These are phyloP conservation scores for Bombardia bombarda DNA, from an alignment of 495 filamentous ascomycete species.

Conservation along the genomic window DNA sequence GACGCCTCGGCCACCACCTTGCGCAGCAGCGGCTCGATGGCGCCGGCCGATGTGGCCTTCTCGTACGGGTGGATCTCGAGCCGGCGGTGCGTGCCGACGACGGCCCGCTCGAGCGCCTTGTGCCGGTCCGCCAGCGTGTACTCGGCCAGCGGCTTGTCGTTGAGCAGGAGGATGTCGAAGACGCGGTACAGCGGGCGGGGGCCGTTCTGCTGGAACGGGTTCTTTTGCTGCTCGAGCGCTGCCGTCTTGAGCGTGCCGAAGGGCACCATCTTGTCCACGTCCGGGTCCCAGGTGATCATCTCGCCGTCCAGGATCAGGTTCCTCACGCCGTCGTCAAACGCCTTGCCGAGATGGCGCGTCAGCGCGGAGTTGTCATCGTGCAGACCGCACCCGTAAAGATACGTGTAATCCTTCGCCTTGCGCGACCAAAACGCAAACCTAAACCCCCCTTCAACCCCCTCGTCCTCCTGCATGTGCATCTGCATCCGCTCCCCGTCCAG, in stretches of 20 bases:
- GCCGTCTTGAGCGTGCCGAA: constrained; percentile 95
- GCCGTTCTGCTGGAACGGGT: constrained; percentile 57
- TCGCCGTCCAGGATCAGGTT: constrained; percentile 91
- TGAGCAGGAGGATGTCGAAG: constrained; percentile 88
- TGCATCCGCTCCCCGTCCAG: constrained; percentile 97
- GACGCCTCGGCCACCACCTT: constrained; percentile 80
- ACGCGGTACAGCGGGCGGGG: constrained; percentile 74
- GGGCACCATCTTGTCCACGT: constrained; percentile 70
- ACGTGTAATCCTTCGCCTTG: constrained; percentile 95
- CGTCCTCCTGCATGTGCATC: constrained; percentile 79
- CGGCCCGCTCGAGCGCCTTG: constrained; percentile 58
- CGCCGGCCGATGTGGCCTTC: constrained; percentile 54
- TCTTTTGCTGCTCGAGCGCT: constrained; percentile 71
- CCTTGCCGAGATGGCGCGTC: constrained; percentile 68
- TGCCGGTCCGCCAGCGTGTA: constrained; percentile 80
- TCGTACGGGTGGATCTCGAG: constrained; percentile 77
- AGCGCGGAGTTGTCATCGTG: constrained; percentile 69
- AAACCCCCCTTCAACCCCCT: constrained; percentile 56
- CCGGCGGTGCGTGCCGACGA: constrained; percentile 60
- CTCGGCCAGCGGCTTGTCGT: constrained; percentile 66
- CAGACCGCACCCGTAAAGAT: constrained; percentile 77
- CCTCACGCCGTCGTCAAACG: constrained; percentile 69
- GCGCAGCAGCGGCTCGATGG: constrained; percentile 71
- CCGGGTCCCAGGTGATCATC: constrained; percentile 98
- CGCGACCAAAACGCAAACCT: constrained; percentile 88